Evolutionary conservation across 805 yeast genomes (phyloP), one percentile per base, ranked within the genome.

Genomic region (Cyberlindnera samutprakarnensis): DNA sequence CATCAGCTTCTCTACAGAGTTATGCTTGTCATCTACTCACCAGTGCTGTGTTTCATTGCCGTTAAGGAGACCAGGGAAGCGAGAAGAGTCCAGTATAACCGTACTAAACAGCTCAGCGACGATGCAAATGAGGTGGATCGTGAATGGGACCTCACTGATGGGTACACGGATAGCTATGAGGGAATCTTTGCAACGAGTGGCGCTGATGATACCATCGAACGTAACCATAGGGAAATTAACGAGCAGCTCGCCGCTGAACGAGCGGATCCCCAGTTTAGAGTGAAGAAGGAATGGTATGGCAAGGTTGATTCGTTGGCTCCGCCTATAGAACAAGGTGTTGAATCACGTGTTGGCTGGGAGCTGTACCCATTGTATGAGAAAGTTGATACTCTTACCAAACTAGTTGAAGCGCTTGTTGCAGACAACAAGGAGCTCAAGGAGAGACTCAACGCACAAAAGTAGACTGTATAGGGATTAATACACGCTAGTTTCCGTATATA

Each of bases 81-180:
- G 1, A 70, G 74, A 44, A 62, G 92, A 46, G 76, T 85, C 14
- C 68, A 65, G 32, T 84, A 80, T 54, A 85, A 85, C 54, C 64
- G 94, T 40, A 57, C 67, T 35, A 69, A 66, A 41, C 72, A 75
- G 2, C 54, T 73, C 14, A 62, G 81, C 1, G 94, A 85, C 52
- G 95, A 85, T 55, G 83, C 86, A 14, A 83, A 82, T 51, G 90
- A 81, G 49, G 46, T 62, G 14, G 84, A 85, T 47, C 69, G 78
- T 7, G 88, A 79, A 46, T 85, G 95, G 94, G 85, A 81, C 42
- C 62, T 85, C 43, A 70, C 79, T 7, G 94, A 84, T 55, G 95
- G 94, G 0, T 84, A 59, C 34, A 56, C 59, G 20, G 67, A 60
- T 26, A 42, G 47, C 13, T 51, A 44, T 15, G 54, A 51, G n/a